A percentile compares a stretch with the other conserved stretches of the same genome.
phyloP scores from a whole-genome alignment of 106 monocot genomes.

The Phalaenopsis equestris region DNA sequence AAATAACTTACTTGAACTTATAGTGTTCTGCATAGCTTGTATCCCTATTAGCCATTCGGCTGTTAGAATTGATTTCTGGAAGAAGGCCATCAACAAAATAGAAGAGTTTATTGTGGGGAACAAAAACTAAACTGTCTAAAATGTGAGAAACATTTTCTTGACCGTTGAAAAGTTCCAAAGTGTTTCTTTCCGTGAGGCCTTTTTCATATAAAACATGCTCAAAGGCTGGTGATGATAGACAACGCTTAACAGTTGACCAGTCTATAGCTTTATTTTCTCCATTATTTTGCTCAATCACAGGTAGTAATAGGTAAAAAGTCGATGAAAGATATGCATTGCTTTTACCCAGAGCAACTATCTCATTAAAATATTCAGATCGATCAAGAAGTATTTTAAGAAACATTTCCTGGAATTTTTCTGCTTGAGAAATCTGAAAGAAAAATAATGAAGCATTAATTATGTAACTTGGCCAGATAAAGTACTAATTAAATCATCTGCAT shows the following conservation, averaged over 20 bases:
- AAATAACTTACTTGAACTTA: slow-evolving; percentile 33
- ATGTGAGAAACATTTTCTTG: slow-evolving; percentile 38
- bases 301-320: slow-evolving; percentile 79
- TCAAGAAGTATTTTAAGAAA: slow-evolving; percentile 81
- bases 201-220: slow-evolving; percentile 10
- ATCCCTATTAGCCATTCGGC: slow-evolving; percentile 11
- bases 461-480: neutral
- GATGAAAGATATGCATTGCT: slow-evolving; percentile 14
- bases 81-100: slow-evolving; percentile 76
- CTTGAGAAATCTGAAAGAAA: slow-evolving; percentile 57
- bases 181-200: slow-evolving; percentile 14
- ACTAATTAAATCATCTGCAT: neutral
- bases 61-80: slow-evolving; percentile 49
- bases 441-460: slow-evolving; percentile 12
- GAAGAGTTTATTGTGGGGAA: slow-evolving; percentile 54
- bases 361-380: slow-evolving; percentile 46
- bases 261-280: slow-evolving; percentile 36
- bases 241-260: slow-evolving; percentile 60
- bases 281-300: slow-evolving; percentile 29
- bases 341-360: slow-evolving; percentile 42
- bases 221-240: slow-evolving; percentile 81
- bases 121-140: slow-evolving; percentile 62
- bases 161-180: slow-evolving; percentile 58
- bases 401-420: slow-evolving; percentile 87
- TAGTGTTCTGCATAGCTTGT: slow-evolving; percentile 54